phyloP scores from a whole-genome alignment of 2,329 filamentous ascomycete genomes.

The Aspergillus phoenicis region DNA sequence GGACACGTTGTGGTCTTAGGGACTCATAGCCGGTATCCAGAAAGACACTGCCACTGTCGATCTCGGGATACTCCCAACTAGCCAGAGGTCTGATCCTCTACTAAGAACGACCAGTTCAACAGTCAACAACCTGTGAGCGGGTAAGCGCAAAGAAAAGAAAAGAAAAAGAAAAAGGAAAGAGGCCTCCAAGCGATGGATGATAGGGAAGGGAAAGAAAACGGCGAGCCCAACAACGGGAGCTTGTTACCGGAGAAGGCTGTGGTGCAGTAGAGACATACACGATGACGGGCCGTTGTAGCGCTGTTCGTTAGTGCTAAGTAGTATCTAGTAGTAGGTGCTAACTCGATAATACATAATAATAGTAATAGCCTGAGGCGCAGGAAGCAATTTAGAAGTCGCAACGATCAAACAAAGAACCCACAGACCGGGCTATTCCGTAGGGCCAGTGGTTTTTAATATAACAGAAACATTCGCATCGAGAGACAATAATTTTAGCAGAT shows the following conservation, averaged over 20 bases:
- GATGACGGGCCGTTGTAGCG: neutral
- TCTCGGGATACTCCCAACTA: conserved; percentile 7
- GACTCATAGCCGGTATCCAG: neutral
- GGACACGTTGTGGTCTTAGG: conserved; percentile 3
- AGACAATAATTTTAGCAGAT: neutral
- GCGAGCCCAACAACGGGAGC: conserved; percentile 1
- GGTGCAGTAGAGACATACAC: neutral
- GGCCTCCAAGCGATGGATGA: too few relatives aligned
- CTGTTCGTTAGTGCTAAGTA: too few relatives aligned
- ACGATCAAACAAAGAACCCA: neutral
- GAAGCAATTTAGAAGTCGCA: neutral
- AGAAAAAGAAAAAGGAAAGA: too few relatives aligned
- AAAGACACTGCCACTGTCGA: conserved; percentile 10
- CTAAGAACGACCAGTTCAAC: neutral
- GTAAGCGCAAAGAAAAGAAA: too few relatives aligned
- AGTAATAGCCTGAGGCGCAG: neutral
- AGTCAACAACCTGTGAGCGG: neutral
- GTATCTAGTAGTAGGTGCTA: too few relatives aligned
- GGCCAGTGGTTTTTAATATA: neutral
- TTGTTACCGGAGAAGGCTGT: neutral
- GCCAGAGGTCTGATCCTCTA: conserved; percentile 11
- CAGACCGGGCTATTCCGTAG: neutral
- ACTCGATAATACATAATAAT: neutral
- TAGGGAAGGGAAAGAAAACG: neutral
- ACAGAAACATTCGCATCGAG: neutral